Evolutionary conservation across 1,139 yeast genomes (phyloP), one percentile per base, ranked within the genome.

Genomic region (Sugiyamaella paludigena): DNA sequence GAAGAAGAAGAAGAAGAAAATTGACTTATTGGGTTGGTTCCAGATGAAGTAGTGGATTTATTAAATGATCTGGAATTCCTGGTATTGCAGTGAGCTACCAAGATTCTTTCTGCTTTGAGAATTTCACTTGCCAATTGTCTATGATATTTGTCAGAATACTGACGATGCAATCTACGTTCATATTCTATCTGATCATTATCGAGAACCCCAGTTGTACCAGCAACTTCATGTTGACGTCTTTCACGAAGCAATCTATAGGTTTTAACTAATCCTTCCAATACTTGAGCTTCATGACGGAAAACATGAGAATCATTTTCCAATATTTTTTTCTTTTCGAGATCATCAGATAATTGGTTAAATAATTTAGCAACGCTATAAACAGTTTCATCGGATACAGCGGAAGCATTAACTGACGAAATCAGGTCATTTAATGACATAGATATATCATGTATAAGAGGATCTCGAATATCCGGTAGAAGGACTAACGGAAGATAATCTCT

Each of bases 401-500:
- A 46, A 11, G 65, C 61, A 46, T 63, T 63, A 43, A 57, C 57
- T 13, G 60, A 54, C 2, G 63, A 51, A 30, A 63, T 63, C 43
- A 63, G 57, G 40, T 58, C 66, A 47, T 63, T 63, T 32, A 63
- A 50, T 5, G 62, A 54, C 60, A 58, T 57, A 48, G 63, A 54
- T 11, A 59, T 63, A 6, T 48, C 54, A 39, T 55, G 58, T 26
- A 64, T 45, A 15, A 53, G 38, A 11, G 58, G 57, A 43, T 64
- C 63, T 6, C 53, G 46, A 13, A 55, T 58, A 41, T 64, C 65
- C 6, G 66, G 66, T 24, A 61, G 51, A 36, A 58, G 49, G 15
- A 65, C 51, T 47, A 64, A 46, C 15, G 67, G 67, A 36, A 63
- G 50, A 39, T 63, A 63, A 24, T 58, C 65, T 33, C 62, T 50